phyloP scores from a whole-genome alignment of 2,329 filamentous ascomycete species.

The Aspergillus vadensis region DNA sequence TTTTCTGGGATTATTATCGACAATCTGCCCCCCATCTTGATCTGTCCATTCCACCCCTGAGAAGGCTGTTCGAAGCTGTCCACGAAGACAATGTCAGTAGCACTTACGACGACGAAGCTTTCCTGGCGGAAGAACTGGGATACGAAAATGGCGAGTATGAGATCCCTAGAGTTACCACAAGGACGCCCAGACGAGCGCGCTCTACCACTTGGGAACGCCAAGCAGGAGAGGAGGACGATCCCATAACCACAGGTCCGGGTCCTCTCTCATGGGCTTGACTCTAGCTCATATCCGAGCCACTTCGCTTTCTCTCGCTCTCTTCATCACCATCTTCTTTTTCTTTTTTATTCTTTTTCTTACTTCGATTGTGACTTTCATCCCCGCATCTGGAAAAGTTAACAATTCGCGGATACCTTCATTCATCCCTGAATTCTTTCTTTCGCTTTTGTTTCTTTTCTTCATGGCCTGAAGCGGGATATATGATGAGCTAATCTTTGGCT shows the following conservation, averaged over 20 bases:
- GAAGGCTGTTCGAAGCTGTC: slow-evolving; percentile 20
- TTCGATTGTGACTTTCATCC: not conserved
- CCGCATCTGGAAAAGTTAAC: not conserved
- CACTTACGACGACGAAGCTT: not conserved
- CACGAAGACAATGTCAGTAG: not conserved
- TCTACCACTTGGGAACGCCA: not conserved
- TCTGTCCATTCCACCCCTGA: slow-evolving; percentile 16
- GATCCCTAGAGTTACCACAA: not conserved
- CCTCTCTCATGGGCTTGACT: not conserved
- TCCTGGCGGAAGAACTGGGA: not conserved
- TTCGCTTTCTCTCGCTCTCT: not conserved
- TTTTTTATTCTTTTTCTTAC: not conserved
- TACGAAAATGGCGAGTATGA: not conserved
- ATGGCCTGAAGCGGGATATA: not conserved
- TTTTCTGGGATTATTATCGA: slow-evolving; percentile 24
- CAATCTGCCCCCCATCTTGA: slow-evolving; percentile 5
- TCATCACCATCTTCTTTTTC: not conserved
- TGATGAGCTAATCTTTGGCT: slow-evolving; percentile 1
- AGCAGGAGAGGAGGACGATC: not conserved
- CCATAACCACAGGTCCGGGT: not conserved
- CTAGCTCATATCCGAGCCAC: too few species aligned
- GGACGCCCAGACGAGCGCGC: not conserved
- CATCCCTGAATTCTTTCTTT: not conserved
- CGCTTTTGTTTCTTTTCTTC: not conserved
- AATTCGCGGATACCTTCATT: not conserved